Base-by-base conservation (phyloP, 192 early-diverging fungal genomes). In the Umbelopsis sp. region DNA sequence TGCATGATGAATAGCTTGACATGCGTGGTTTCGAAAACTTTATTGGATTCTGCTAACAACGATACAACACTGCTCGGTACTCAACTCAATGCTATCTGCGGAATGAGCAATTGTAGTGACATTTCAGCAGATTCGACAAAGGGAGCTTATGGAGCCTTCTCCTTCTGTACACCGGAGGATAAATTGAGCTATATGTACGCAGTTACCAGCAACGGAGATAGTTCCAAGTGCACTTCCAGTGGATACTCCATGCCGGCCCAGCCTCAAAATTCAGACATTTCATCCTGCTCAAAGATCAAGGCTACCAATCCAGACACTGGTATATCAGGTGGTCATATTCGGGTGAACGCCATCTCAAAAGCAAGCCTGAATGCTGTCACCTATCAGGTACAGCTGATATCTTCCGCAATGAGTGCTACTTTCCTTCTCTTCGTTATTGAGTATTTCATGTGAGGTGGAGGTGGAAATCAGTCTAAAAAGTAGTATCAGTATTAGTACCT, bases 1-100 rank as follows among this genome's bases (percentile, higher is more conserved):
- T 90, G 90, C 74, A 88, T 91, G 86, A 72, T 86, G 66, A 75
- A 84, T 27, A 79, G 86, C 0, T 71, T 91, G 68, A 66, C 79
- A 47, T 90, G 89, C 47, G 75, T 79, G 9, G 78, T 76, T 16
- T 80, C 81, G 2, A 71, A 74, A 20, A 73, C 74, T 49, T 76
- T 77, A 13, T 21, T 72, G 2, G 69, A 67, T 2, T 71, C 71
- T 6, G 74, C 75, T 3, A 68, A 49, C 20, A 76, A 78, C 35
- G 76, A 71, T n/a, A 55, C 61, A 5, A 68, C 70, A 50, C 72
- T 66, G 8, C 22, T 83, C 1, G 80, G 81, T 3, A 74, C 50
- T 4, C 74, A 85, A 16, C 58, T 85, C 2, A 80, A 81, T 65
- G 73, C 73, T 11, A 64, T 82, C 66, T 86, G 83, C 35, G 81